A percentile compares a stretch with the other conserved stretches of the same genome.
These are phyloP conservation scores for Verticillium isaacii DNA, from an alignment of 2,329 filamentous ascomycete species.

Conservation along the genomic window DNA sequence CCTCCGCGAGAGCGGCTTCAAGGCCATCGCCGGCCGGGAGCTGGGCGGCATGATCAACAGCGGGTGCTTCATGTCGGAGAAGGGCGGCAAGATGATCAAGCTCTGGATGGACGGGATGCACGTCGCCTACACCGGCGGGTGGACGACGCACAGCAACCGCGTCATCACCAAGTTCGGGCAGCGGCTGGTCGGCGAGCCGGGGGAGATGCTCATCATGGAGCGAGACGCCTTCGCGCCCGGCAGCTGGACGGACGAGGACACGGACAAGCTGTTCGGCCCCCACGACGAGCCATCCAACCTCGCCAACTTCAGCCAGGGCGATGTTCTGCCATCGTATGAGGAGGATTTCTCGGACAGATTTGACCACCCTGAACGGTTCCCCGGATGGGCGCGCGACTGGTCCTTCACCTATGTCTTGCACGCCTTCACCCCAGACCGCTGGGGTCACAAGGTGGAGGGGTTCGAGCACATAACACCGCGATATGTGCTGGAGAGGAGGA, in stretches of 20 bases:
- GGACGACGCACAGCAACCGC: conserved; percentile 21
- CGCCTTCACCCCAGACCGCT: conserved; percentile 11
- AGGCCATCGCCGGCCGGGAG: conserved; percentile 13
- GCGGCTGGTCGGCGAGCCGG: conserved; percentile 32
- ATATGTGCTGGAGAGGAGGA: conserved; percentile 16
- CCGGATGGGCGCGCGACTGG: conserved; percentile 14
- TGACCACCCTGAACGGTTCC: not conserved
- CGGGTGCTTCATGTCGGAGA: conserved; percentile 18
- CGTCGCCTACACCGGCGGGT: conserved; percentile 19
- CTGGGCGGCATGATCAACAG: conserved; percentile 13
- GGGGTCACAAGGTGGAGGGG: not conserved
- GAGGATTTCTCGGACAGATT: not conserved
- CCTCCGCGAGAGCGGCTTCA: conserved; percentile 10
- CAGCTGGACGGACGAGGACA: conserved; percentile 12
- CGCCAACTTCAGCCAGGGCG: conserved; percentile 1
- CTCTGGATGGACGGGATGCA: conserved; percentile 19
- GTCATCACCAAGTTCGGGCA: conserved; percentile 32
- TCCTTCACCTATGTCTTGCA: conserved; percentile 17
- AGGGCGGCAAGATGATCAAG: conserved; percentile 11
- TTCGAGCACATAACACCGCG: conserved; percentile 11
- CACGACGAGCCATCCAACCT: conserved; percentile 10
- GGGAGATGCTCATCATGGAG: conserved; percentile 19
- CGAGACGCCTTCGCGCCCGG: conserved; percentile 18
- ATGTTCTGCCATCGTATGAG: conserved; percentile 1
- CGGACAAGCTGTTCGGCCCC: conserved; percentile 9